These are phyloP conservation scores for Pichia insulana DNA, from an alignment of 805 yeast species.

Conservation along the genomic window DNA sequence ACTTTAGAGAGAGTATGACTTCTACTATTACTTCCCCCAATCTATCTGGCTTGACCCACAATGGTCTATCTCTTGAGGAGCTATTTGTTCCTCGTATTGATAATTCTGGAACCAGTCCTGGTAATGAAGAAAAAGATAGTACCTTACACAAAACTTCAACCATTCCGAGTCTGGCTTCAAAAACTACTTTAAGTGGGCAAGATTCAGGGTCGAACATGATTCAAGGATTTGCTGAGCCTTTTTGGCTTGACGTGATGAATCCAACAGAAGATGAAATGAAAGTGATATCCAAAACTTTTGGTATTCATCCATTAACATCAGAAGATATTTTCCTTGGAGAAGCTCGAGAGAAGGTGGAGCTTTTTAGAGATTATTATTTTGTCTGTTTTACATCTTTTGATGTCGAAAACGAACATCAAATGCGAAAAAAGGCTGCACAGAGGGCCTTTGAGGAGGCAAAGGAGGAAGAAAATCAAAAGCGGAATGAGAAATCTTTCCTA, in stretches of 20 bases:
- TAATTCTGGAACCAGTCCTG: not conserved
- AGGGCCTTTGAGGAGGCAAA: slow-evolving; percentile 14
- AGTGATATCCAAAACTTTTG: slow-evolving; percentile 79
- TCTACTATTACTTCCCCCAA: slow-evolving; percentile 88
- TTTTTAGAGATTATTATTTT: slow-evolving; percentile 83
- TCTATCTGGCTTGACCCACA: slow-evolving; percentile 66
- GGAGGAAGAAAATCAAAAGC: slow-evolving; percentile 14
- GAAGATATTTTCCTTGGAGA: slow-evolving; percentile 93
- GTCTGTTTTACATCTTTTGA: slow-evolving; percentile 84
- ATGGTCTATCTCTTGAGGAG: slow-evolving; percentile 45
- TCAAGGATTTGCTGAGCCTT: slow-evolving; percentile 35
- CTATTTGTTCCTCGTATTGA: slow-evolving; percentile 46
- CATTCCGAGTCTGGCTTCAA: not conserved
- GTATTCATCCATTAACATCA: slow-evolving; percentile 92
- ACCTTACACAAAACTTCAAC: slow-evolving; percentile 1
- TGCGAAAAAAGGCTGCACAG: slow-evolving; percentile 21
- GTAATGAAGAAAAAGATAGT: not conserved
- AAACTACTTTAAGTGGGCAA: not conserved
- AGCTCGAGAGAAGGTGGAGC: slow-evolving; percentile 89
- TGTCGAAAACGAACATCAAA: slow-evolving; percentile 65
- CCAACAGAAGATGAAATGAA: slow-evolving; percentile 98
- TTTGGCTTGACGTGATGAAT: slow-evolving; percentile 88
- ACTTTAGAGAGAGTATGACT: slow-evolving; percentile 81
- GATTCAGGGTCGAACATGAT: slow-evolving; percentile 1
- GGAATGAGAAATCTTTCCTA: slow-evolving; percentile 11